Base-by-base conservation (phyloP, 164 flowering plant species). In the Magnolia changhungtana region DNA sequence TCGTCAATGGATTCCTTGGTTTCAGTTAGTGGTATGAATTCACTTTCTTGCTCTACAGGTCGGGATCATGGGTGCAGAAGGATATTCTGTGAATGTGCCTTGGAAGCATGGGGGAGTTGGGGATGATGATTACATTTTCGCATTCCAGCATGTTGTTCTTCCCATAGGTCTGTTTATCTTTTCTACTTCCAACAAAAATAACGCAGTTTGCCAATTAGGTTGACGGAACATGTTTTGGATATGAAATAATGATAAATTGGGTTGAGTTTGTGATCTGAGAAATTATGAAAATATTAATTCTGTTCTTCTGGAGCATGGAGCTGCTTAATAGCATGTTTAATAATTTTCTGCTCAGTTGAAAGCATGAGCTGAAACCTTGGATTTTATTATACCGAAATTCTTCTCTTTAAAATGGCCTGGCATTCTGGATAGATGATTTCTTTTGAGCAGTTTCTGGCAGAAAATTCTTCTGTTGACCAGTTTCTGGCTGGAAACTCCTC, bases 81-180 rank as follows among this genome's bases (percentile, higher is more conserved):
- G 99, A 18, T 92, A 87, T 69, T 96, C 91, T 80, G 96, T 96
- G 59, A 96, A 96, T 88, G 70, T 96, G 80, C 99, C 98, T 21
- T 96, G 99, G 99, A 92, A 91, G 74, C 83, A 91, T 74, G 92
- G 91, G 6, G 98, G 97, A 78, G 92, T 96, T 83, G 97, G 97
- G n/a, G 98, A 96, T 79, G 87, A 87, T 79, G 99, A 96, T 82
- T 96, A 96, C 76, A 74, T 93, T 74, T 96, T 89, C 85, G 98
- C 99, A 51, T 96, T 93, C 82, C 88, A 90, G 85, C 85, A 96
- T 45, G 77, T 92, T 83, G 93, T 95, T 82, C 90, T 95, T 74
- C 98, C 99, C 63, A 93, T 95, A 89, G 99, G 99, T 93, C 23
- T 23, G 27, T 29, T 37, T 29, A 18, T 21, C 3, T 37, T 70